A percentile compares a stretch with the other conserved stretches of the same genome.
These are phyloP conservation scores for Exophiala alcalophila DNA, from an alignment of 2,329 filamentous ascomycete genomes.

Conservation along the genomic window DNA sequence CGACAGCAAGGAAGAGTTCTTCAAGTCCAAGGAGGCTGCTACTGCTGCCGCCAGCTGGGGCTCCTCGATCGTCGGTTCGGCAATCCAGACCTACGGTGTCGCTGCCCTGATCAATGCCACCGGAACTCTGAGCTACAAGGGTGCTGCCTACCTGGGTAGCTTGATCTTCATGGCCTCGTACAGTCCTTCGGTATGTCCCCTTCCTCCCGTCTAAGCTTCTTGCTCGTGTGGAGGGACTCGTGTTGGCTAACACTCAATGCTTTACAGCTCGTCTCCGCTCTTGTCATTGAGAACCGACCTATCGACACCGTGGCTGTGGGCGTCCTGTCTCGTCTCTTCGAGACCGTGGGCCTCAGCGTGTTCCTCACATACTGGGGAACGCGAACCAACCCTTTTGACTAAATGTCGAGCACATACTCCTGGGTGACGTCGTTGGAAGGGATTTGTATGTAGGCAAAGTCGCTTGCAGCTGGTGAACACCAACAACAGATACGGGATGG, in stretches of 20 bases:
- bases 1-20: conserved; percentile 95
- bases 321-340: conserved; percentile 77
- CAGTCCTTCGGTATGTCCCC: conserved; percentile 56
- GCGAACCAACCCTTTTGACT: conserved; percentile 86
- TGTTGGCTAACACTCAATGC: not conserved
- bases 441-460: no score
- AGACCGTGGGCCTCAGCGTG: conserved; percentile 86
- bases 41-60: conserved; percentile 86
- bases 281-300: conserved; percentile 88
- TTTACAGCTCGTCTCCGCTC: conserved; percentile 73
- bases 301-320: conserved; percentile 86
- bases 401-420: no score
- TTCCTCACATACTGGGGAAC: conserved; percentile 99
- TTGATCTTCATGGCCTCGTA: conserved; percentile 90
- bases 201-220: conserved; percentile 68
- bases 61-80: conserved; percentile 83
- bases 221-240: conserved; percentile 1
- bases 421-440: no score
- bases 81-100: conserved; percentile 83
- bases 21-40: conserved; percentile 87
- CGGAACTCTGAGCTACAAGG: conserved; percentile 93
- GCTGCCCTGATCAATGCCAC: conserved; percentile 91
- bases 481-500: no score
- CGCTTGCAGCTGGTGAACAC: no score
- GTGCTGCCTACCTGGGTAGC: conserved; percentile 85